These are phyloP conservation scores for Neolentinus lepideus DNA, from an alignment of 1,284 basidiomycete species.

Conservation along the genomic window DNA sequence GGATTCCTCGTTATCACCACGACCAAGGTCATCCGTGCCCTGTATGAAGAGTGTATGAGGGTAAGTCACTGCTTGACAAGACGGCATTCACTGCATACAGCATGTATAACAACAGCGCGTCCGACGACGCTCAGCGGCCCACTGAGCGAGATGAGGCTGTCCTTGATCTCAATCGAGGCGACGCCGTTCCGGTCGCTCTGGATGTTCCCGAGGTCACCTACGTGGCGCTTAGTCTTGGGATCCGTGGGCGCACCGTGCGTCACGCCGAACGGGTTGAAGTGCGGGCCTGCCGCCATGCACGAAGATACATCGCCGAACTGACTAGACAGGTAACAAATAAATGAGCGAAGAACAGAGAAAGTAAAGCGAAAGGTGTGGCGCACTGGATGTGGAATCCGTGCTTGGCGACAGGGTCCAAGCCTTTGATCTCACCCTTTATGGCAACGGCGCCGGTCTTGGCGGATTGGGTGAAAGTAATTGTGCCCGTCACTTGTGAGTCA, in stretches of 20 bases:
- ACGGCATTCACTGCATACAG: constrained; percentile 26
- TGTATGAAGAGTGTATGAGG: constrained; percentile 18
- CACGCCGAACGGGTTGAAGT: constrained; percentile 68
- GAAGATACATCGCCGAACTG: constrained; percentile 59
- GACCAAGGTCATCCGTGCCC: constrained; percentile 72
- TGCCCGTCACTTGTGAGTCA: constrained; percentile 52
- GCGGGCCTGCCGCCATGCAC: constrained; percentile 65
- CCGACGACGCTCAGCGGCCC: constrained; percentile 67
- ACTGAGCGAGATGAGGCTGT: constrained; percentile 59
- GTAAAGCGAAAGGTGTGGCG: constrained; percentile 19
- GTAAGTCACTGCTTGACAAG: background rate
- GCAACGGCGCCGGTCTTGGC: constrained; percentile 45
- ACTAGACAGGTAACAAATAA: constrained; percentile 30
- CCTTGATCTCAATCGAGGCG: constrained; percentile 52
- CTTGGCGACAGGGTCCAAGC: constrained; percentile 49
- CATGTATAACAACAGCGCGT: constrained; percentile 61
- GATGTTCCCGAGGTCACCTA: constrained; percentile 78
- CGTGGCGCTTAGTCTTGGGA: constrained; percentile 42
- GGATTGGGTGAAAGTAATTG: constrained; percentile 59
- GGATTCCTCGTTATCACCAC: constrained; percentile 59
- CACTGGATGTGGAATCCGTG: constrained; percentile 80
- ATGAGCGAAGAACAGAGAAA: background rate
- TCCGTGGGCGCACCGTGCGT: constrained; percentile 62
- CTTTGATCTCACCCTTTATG: constrained; percentile 55
- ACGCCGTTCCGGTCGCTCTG: constrained; percentile 51